These are phyloP conservation scores for Trichoderma arundinaceum DNA, from an alignment of 2,329 filamentous ascomycete species.

Conservation along the genomic window DNA sequence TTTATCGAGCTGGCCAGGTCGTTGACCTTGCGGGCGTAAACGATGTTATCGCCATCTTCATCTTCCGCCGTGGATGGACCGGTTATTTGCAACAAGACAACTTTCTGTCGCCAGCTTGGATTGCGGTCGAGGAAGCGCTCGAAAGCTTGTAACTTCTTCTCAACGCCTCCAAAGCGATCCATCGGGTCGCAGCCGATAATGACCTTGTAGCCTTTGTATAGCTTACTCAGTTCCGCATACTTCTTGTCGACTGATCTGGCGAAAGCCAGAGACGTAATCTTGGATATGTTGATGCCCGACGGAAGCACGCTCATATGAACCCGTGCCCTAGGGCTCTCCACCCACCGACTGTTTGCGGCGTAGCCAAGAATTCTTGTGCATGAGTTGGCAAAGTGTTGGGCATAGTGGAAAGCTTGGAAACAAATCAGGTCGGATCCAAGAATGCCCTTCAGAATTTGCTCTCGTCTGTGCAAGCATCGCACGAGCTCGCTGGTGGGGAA, in stretches of 20 bases:
- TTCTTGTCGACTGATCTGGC: slow-evolving; percentile 71
- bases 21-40: slow-evolving; percentile 84
- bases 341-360: slow-evolving; percentile 78
- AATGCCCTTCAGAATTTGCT: slow-evolving; percentile 86
- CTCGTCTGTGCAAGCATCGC: slow-evolving; percentile 82
- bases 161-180: slow-evolving; percentile 87
- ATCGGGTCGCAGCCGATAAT: slow-evolving; percentile 93
- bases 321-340: slow-evolving; percentile 72
- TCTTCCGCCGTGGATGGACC: slow-evolving; percentile 81
- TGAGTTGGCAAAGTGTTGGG: slow-evolving; percentile 90
- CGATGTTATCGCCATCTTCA: slow-evolving; percentile 76
- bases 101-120: slow-evolving; percentile 87
- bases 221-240: slow-evolving; percentile 71
- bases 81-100: slow-evolving; percentile 91
- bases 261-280: slow-evolving; percentile 77
- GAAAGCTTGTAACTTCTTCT: slow-evolving; percentile 92
- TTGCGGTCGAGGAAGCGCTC: slow-evolving; percentile 87
- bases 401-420: slow-evolving; percentile 94
- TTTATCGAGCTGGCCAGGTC: slow-evolving; percentile 91
- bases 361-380: slow-evolving; percentile 88
- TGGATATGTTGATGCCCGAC: slow-evolving; percentile 77
- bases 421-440: slow-evolving; percentile 89
- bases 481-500: slow-evolving; percentile 96
- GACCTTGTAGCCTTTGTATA: slow-evolving; percentile 86
- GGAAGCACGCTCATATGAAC: slow-evolving; percentile 5